Evolutionary conservation across 768 basidiomycete genomes (phyloP).

Genomic region (Collybia sordida): DNA sequence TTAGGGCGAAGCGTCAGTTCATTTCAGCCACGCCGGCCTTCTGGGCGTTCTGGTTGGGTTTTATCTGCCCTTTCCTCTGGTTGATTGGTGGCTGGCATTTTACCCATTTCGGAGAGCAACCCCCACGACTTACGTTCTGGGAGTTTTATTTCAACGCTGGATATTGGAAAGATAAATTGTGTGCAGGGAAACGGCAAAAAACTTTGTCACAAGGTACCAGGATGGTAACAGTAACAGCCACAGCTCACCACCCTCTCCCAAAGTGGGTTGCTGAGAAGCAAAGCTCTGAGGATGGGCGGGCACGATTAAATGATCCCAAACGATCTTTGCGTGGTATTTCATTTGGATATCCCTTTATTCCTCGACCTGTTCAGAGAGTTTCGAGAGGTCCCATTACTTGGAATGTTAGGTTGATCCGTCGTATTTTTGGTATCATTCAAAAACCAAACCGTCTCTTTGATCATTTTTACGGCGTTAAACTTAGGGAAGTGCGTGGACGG

Average conservation of each 20-base stretch:
- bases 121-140: conserved; percentile 42
- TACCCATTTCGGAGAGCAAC: conserved; percentile 45
- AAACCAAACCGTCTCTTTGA: conserved; percentile 46
- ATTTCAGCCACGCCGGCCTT: conserved; percentile 41
- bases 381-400: conserved; percentile 20
- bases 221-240: conserved; percentile 17
- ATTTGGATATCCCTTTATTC: conserved; percentile 61
- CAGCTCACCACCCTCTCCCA: conserved; percentile 32
- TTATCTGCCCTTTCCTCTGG: conserved; percentile 74
- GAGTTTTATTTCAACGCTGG: conserved; percentile 43
- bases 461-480: conserved; percentile 42
- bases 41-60: conserved; percentile 76
- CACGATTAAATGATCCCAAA: conserved; percentile 44
- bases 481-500: conserved; percentile 41
- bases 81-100: conserved; percentile 76
- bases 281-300: conserved; percentile 39
- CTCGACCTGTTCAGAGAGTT: conserved; percentile 39
- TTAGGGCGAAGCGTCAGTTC: conserved; percentile 33
- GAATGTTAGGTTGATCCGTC: conserved; percentile 12
- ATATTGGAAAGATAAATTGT: conserved; percentile 37
- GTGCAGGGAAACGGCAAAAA: conserved; percentile 24
- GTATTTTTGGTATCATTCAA: conserved; percentile 32
- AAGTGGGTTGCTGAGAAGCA: conserved; percentile 45
- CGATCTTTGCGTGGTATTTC: conserved; percentile 44
- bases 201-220: conserved; percentile 7